Percentiles rank a stretch among this genome's conserved stretches.
phyloP scores from a whole-genome alignment of 768 basidiomycete species.

The Suillus weaverae region DNA sequence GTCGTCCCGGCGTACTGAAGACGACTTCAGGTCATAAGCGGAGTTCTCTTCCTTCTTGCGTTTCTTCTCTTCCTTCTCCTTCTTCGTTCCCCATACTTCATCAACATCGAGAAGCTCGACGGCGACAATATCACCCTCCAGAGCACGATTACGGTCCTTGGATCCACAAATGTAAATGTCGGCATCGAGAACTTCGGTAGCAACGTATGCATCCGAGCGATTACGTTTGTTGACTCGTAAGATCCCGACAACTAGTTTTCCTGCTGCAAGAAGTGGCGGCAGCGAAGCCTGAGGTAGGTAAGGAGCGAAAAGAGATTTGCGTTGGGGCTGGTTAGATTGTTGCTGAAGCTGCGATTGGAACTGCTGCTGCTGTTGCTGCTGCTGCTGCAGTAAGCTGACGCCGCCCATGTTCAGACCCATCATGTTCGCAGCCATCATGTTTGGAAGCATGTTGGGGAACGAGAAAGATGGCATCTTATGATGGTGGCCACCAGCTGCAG shows the following conservation, averaged over 20 bases:
- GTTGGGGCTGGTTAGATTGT: constrained; percentile 87
- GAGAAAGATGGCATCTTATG: constrained; percentile 97
- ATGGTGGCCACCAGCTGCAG: constrained; percentile 91
- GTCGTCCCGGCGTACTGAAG: constrained; percentile 83
- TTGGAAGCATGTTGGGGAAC: constrained; percentile 97
- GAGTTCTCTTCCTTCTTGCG: constrained; percentile 99
- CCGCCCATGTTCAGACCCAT: constrained; percentile 86
- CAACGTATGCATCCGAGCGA: constrained; percentile 97
- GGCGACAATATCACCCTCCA: constrained; percentile 98
- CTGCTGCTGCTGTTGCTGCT: constrained; percentile 69
- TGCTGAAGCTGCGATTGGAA: constrained; percentile 96
- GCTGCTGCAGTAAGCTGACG: constrained; percentile 85
- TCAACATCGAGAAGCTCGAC: constrained; percentile 97
- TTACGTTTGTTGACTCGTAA: constrained; percentile 98
- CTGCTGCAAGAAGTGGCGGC: constrained; percentile 93
- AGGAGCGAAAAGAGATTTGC: constrained; percentile 97
- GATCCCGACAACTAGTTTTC: constrained; percentile 96
- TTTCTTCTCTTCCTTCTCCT: constrained; percentile 99
- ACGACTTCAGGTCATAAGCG: constrained; percentile 82
- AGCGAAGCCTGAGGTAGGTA: constrained; percentile 98
- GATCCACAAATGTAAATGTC: constrained; percentile 99
- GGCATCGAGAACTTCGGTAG: constrained; percentile 96
- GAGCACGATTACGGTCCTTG: constrained; percentile 96
- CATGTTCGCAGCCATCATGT: constrained; percentile 96
- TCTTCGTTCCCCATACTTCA: constrained; percentile 98